These are phyloP conservation scores for Neonectria hederae DNA, from an alignment of 2,329 filamentous ascomycete genomes.

Conservation along the genomic window DNA sequence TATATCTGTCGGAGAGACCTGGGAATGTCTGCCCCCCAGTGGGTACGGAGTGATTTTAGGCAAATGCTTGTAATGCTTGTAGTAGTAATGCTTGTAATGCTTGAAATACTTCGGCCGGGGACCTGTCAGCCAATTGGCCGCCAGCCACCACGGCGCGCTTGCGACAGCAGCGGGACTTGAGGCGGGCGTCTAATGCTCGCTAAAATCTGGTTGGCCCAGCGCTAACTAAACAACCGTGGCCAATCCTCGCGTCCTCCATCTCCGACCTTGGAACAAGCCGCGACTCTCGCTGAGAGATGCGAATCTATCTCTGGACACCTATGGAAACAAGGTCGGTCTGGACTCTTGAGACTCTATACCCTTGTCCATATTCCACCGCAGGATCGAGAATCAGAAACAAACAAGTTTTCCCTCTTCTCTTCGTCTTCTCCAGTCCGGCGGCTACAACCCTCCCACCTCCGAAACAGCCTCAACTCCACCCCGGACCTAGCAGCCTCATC, in stretches of 20 bases:
- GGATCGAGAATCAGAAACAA: background rate
- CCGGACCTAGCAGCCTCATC: conserved; percentile 1
- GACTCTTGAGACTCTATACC: background rate
- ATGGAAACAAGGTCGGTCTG: background rate
- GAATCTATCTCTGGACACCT: background rate
- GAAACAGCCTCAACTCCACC: conserved; percentile 30
- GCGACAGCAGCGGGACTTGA: conserved; percentile 25
- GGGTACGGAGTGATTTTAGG: background rate
- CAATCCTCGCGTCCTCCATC: conserved; percentile 27
- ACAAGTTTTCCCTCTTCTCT: background rate
- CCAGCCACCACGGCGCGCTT: conserved; percentile 33
- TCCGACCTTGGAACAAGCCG: background rate
- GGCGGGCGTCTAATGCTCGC: conserved; percentile 29
- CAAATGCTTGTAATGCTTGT: too few relatives aligned
- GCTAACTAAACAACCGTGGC: conserved; percentile 31
- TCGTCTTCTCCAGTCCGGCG: conserved; percentile 30
- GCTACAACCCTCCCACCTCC: conserved; percentile 31
- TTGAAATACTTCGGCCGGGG: background rate
- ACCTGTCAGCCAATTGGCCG: conserved; percentile 33
- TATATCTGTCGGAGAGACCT: conserved; percentile 9
- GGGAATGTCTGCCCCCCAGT: conserved; percentile 25
- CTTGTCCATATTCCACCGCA: background rate
- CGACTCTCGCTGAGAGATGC: conserved; percentile 15
- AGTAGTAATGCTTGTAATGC: too few relatives aligned
- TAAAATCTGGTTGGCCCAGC: conserved; percentile 17